Base-by-base conservation (phyloP, 805 yeast genomes). In the Barnettozyma wickerhamii region DNA sequence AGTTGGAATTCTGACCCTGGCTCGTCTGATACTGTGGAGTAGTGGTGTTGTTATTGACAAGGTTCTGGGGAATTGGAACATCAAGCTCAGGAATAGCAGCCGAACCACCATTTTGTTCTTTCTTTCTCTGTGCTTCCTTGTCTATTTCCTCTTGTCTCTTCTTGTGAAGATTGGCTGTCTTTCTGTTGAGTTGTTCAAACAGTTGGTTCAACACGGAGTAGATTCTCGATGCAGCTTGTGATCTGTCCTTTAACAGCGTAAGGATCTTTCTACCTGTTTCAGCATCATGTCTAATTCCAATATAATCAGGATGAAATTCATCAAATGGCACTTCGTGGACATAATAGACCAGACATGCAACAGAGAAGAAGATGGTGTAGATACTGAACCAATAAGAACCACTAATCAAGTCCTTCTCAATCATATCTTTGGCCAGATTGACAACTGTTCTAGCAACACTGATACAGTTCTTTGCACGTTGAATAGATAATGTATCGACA, bases 361-460 rank as follows among this genome's bases (percentile, higher is more conserved):
- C 88, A 3, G 95, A 81, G 63, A 86, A 87, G 59, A 88, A 89
- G 5, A 89, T 82, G 0, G 96, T 86, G 59, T 89, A 89, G 55
- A 85, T 84, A 6, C 93, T 80, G 56, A 87, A 89, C 95, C 96
- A 88, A 56, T 89, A 90, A 2, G 93, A 84, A 1, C 95, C 95
- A 48, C 81, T 77, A 30, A 89, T 65, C 60, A 86, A 69, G 43
- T 81, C 72, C 47, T 79, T 77, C 48, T 76, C 73, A 46, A 84
- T 79, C 88, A 89, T 78, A 54, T 83, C 88, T 51, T 84, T 79
- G 0, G 95, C 88, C 42, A 87, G 59, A 52, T 81, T 80, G 14
- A 89, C 89, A 21, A 85, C 95, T 52, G 83, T 77, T 43, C 93
- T 70, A 0, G 96, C 90, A 9, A 86, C 88, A 50, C 82, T 79